Conservation (phyloP, 179 eudicot species). For the Beta corolliflora region DNA sequence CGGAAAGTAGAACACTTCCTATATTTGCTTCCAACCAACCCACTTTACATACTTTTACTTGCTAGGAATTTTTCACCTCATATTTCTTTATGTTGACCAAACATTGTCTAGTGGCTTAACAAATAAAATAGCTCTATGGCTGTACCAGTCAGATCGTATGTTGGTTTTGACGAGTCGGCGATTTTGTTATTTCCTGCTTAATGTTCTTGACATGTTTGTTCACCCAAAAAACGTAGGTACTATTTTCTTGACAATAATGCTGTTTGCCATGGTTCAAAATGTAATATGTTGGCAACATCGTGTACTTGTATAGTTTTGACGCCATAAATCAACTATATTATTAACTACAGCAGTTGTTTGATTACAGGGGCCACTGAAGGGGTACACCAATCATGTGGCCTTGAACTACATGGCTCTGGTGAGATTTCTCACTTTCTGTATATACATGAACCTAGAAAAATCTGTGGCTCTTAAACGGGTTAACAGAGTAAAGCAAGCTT, state of each 20-base stretch:
- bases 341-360: constrained; percentile 2
- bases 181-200: neutral
- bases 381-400: constrained; percentile 5
- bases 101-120: too few relatives aligned
- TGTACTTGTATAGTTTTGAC: neutral
- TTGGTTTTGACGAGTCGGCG: neutral
- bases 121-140: too few relatives aligned
- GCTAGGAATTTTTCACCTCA: too few relatives aligned
- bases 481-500: neutral
- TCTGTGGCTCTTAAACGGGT: neutral
- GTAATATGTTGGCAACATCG: neutral
- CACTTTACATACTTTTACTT: too few relatives aligned
- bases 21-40: too few relatives aligned
- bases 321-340: neutral
- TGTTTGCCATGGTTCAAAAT: neutral
- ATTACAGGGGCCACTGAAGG: constrained; percentile 14
- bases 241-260: neutral
- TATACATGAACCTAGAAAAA: neutral
- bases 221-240: neutral
- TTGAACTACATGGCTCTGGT: constrained; percentile 4
- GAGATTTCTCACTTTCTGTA: constrained; percentile 4
- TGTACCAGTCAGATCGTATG: neutral
- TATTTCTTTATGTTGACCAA: too few relatives aligned
- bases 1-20: too few relatives aligned
- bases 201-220: neutral